phyloP scores from a whole-genome alignment of 2,329 filamentous ascomycete species.

The Arachnomyces sp. region DNA sequence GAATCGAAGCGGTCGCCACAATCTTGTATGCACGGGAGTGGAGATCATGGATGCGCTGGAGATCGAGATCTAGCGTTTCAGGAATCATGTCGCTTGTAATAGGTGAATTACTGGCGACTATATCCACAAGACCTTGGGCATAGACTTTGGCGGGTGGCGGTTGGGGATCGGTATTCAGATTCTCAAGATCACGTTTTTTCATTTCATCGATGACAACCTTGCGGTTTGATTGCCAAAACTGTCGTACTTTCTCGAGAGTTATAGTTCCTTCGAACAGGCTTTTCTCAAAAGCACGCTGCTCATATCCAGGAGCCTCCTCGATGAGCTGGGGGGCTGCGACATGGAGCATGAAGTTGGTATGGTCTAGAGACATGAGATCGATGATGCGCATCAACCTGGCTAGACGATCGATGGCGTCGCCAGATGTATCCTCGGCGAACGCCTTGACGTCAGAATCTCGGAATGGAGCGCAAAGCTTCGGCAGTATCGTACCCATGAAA shows the following conservation, averaged over 20 bases:
- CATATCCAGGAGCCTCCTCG: constrained; percentile 53
- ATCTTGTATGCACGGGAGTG: constrained; percentile 49
- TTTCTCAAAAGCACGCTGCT: constrained; percentile 49
- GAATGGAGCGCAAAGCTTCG: constrained; percentile 57
- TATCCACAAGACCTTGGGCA: constrained; percentile 51
- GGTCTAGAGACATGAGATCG: constrained; percentile 54
- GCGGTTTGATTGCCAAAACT: constrained; percentile 45
- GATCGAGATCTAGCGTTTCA: constrained; percentile 53
- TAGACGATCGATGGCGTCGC: constrained; percentile 54
- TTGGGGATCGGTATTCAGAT: constrained; percentile 25
- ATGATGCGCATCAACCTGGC: constrained; percentile 56
- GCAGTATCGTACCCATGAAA: constrained; percentile 55
- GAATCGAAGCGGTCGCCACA: constrained; percentile 52
- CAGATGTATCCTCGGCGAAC: constrained; percentile 43
- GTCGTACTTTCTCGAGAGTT: constrained; percentile 44
- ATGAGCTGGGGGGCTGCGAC: constrained; percentile 53
- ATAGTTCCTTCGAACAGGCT: constrained; percentile 46
- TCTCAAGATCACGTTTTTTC: constrained; percentile 38
- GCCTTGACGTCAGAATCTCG: constrained; percentile 52
- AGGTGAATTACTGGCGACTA: constrained; percentile 46
- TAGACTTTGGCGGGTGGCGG: constrained; percentile 42
- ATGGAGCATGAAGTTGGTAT: constrained; percentile 58
- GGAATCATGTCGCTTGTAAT: constrained; percentile 47
- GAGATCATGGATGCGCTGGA: constrained; percentile 44
- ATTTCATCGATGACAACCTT: constrained; percentile 40